Conservation (phyloP, 306 rosid species). For the Oemleria cerasiformis region DNA sequence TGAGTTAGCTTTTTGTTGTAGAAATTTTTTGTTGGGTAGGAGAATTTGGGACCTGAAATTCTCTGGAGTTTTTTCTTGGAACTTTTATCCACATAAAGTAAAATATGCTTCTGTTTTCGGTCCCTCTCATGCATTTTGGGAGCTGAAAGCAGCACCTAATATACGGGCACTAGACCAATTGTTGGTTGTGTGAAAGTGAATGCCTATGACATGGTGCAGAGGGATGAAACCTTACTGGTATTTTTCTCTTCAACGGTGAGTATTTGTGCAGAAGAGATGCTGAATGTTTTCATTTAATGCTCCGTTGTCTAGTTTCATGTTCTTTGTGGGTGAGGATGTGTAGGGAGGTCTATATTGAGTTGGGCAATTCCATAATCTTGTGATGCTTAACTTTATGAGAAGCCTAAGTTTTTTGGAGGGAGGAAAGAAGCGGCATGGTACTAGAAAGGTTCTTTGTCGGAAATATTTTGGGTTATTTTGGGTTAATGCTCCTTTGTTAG, state of each 20-base stretch:
- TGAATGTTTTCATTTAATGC: not conserved
- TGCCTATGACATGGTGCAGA: not conserved
- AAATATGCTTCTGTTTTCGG: not conserved
- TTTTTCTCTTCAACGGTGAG: not conserved
- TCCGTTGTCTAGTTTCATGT: not conserved
- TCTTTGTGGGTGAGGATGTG: not conserved
- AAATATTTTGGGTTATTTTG: not conserved
- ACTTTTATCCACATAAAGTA: not conserved
- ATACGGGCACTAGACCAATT: too few species aligned
- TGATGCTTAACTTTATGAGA: not conserved
- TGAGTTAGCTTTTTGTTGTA: not conserved
- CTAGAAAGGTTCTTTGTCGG: not conserved
- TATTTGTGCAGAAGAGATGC: too few species aligned
- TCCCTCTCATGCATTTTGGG: not conserved
- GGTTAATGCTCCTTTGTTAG: not conserved
- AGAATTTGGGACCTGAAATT: not conserved
- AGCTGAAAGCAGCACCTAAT: not conserved
- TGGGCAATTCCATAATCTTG: not conserved
- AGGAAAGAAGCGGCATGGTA: not conserved
- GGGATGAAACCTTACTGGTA: not conserved
- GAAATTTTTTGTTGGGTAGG: not conserved
- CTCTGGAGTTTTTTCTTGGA: not conserved
- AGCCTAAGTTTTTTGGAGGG: not conserved
- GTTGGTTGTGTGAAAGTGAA: not conserved
- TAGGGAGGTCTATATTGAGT: not conserved